phyloP scores from a whole-genome alignment of 1,284 basidiomycete species.

The Pascua sp. region DNA sequence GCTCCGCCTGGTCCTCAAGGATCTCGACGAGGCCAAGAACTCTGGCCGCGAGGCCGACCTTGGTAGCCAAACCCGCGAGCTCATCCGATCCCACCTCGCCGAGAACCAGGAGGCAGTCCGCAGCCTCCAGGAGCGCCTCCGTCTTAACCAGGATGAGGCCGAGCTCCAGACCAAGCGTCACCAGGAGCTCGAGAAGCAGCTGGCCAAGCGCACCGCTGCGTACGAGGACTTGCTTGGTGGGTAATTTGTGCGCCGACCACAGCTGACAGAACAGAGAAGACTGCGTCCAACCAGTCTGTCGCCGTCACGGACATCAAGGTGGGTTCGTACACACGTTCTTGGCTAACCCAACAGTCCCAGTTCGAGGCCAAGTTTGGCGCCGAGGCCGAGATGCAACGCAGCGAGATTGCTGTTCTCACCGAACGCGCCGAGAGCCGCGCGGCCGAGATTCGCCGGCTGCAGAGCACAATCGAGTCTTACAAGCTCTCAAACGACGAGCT shows the following conservation, averaged over 20 bases:
- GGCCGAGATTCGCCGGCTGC: slow-evolving; percentile 79
- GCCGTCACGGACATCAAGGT: slow-evolving; percentile 87
- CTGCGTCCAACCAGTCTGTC: slow-evolving; percentile 33
- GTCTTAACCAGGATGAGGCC: slow-evolving; percentile 87
- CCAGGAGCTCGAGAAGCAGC: slow-evolving; percentile 81
- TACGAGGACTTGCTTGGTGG: slow-evolving; percentile 92
- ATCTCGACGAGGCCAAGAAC: slow-evolving; percentile 31
- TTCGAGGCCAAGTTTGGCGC: slow-evolving; percentile 90
- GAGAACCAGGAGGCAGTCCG: slow-evolving; percentile 82
- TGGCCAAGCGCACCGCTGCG: slow-evolving; percentile 79
- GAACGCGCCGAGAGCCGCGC: slow-evolving; percentile 84
- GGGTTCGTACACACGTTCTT: no score
- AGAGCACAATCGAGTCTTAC: slow-evolving; percentile 83
- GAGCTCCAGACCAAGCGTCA: slow-evolving; percentile 77
- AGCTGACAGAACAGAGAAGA: slow-evolving; percentile 26
- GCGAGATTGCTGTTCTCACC: slow-evolving; percentile 84
- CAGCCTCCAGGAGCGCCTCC: slow-evolving; percentile 83
- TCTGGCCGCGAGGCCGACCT: slow-evolving; percentile 59
- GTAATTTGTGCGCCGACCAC: slow-evolving; percentile 22
- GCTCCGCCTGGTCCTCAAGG: slow-evolving; percentile 38
- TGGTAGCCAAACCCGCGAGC: slow-evolving; percentile 43
- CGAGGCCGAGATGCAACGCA: slow-evolving; percentile 81
- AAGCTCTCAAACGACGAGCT: slow-evolving; percentile 97
- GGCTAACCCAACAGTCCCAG: slow-evolving; percentile 63
- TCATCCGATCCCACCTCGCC: slow-evolving; percentile 78